Percentiles rank a stretch among this genome's conserved stretches.
These are phyloP conservation scores for Diddensiella santjacobensis DNA, from an alignment of 805 yeast genomes.

Conservation along the genomic window DNA sequence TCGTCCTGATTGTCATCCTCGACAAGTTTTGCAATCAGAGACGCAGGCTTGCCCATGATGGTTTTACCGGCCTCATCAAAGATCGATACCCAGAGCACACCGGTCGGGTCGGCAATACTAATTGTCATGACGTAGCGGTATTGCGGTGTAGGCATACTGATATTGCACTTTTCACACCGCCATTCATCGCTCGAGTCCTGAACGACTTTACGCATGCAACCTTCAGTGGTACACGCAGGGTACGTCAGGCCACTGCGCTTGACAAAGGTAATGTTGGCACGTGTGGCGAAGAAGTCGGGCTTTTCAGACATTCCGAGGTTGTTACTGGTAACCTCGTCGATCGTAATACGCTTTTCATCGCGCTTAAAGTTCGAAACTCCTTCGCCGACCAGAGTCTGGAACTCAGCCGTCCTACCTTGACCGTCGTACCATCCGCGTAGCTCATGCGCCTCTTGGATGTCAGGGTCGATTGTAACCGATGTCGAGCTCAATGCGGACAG, in stretches of 20 bases:
- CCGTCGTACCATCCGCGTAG: slow-evolving; percentile 95
- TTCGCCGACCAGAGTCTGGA: slow-evolving; percentile 51
- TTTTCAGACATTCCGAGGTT: slow-evolving; percentile 70
- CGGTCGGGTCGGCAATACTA: slow-evolving; percentile 74
- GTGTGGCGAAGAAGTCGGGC: slow-evolving; percentile 72
- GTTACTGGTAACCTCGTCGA: slow-evolving; percentile 60
- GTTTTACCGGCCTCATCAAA: slow-evolving; percentile 81
- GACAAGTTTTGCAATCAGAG: slow-evolving; percentile 44
- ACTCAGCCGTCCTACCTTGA: slow-evolving; percentile 60
- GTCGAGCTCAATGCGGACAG: slow-evolving; percentile 79
- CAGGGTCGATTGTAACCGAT: slow-evolving; percentile 75
- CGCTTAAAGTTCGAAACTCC: slow-evolving; percentile 43
- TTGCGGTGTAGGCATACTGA: slow-evolving; percentile 60
- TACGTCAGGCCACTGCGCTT: slow-evolving; percentile 71
- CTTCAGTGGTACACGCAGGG: slow-evolving; percentile 78
- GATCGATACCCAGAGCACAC: slow-evolving; percentile 79
- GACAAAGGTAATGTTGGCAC: slow-evolving; percentile 69
- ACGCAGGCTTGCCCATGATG: slow-evolving; percentile 67
- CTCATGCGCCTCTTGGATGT: slow-evolving; percentile 78
- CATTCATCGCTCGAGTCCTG: slow-evolving; percentile 71
- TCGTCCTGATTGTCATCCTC: slow-evolving; percentile 38
- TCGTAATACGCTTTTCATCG: slow-evolving; percentile 58
- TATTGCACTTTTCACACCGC: slow-evolving; percentile 92
- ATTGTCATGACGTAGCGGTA: slow-evolving; percentile 78
- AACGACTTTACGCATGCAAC: slow-evolving; percentile 80